A percentile compares a stretch with the other conserved stretches of the same genome.
Evolutionary conservation across 495 filamentous ascomycete genomes (phyloP).

Genomic region (Penicillium cosmopolitanum): DNA sequence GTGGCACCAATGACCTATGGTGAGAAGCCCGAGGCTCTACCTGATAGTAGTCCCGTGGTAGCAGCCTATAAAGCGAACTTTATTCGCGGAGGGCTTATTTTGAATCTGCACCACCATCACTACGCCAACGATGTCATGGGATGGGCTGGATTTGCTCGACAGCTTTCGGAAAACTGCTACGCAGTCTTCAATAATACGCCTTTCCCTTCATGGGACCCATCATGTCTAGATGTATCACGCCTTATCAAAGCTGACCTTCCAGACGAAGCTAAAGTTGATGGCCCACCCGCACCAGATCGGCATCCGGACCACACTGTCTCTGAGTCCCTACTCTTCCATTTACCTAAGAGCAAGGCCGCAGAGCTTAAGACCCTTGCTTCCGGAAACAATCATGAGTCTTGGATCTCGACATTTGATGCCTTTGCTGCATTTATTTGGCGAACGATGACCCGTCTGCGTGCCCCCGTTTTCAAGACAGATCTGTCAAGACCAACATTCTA

Average conservation of each 20-base stretch:
- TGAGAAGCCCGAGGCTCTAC: constrained; percentile 45
- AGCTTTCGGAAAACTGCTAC: constrained; percentile 49
- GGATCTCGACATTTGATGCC: constrained; percentile 50
- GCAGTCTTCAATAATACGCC: constrained; percentile 33
- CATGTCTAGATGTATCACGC: constrained; percentile 36
- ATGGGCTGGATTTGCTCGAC: constrained; percentile 41
- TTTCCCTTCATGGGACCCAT: constrained; percentile 39
- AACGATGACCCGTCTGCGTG: constrained; percentile 35
- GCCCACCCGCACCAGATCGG: constrained; percentile 30
- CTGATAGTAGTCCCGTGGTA: constrained; percentile 34
- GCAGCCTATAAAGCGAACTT: constrained; percentile 49
- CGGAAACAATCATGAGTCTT: constrained; percentile 28
- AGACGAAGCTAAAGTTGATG: constrained; percentile 28
- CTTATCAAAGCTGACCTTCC: constrained; percentile 27
- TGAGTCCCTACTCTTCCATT: constrained; percentile 40
- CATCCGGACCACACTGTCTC: constrained; percentile 34
- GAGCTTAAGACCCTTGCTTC: constrained; percentile 40
- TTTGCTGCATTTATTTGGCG: constrained; percentile 45
- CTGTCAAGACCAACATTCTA: constrained; percentile 29
- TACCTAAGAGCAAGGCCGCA: constrained; percentile 46
- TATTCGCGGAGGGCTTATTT: constrained; percentile 45
- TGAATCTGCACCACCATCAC: constrained; percentile 49
- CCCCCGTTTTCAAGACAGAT: constrained; percentile 34
- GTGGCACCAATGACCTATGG: constrained; percentile 43
- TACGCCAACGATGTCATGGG: constrained; percentile 49